phyloP scores from a whole-genome alignment of 2,329 filamentous ascomycete genomes.

The Curvularia hawaiiensis region DNA sequence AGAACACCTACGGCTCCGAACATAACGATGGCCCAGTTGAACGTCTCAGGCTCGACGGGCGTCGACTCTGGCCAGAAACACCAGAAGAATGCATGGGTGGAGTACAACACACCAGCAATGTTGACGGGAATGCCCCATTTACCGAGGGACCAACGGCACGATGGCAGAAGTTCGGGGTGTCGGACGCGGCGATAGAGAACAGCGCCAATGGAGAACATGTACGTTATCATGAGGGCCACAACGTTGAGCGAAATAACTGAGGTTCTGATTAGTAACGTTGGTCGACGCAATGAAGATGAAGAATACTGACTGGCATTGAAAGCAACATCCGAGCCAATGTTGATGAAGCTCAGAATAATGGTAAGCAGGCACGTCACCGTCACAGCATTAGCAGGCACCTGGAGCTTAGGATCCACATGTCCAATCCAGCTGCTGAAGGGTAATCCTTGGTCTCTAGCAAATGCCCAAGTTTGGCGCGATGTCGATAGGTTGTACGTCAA shows the following conservation, averaged over 20 bases:
- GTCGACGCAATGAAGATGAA: not conserved
- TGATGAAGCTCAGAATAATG: slow-evolving; percentile 39
- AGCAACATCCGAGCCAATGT: slow-evolving; percentile 44
- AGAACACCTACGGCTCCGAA: slow-evolving; percentile 38
- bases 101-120: slow-evolving; percentile 43
- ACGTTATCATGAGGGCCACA: slow-evolving; percentile 49
- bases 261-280: not conserved
- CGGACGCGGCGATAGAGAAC: slow-evolving; percentile 48
- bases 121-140: slow-evolving; percentile 48
- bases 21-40: slow-evolving; percentile 48
- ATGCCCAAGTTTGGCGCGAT: slow-evolving; percentile 45
- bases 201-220: slow-evolving; percentile 49
- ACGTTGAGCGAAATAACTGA: slow-evolving; percentile 48
- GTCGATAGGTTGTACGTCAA: slow-evolving; percentile 40
- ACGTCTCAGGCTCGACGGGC: slow-evolving; percentile 29
- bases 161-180: slow-evolving; percentile 45
- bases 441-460: slow-evolving; percentile 44
- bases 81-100: slow-evolving; percentile 49
- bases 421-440: slow-evolving; percentile 40
- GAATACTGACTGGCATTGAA: slow-evolving; percentile 38
- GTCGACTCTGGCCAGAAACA: slow-evolving; percentile 48
- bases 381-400: slow-evolving; percentile 42
- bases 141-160: slow-evolving; percentile 48
- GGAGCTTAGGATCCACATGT: slow-evolving; percentile 31
- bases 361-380: slow-evolving; percentile 38